Base-by-base conservation (phyloP, 1,139 yeast genomes). In the Debaryomyces subglobosus region DNA sequence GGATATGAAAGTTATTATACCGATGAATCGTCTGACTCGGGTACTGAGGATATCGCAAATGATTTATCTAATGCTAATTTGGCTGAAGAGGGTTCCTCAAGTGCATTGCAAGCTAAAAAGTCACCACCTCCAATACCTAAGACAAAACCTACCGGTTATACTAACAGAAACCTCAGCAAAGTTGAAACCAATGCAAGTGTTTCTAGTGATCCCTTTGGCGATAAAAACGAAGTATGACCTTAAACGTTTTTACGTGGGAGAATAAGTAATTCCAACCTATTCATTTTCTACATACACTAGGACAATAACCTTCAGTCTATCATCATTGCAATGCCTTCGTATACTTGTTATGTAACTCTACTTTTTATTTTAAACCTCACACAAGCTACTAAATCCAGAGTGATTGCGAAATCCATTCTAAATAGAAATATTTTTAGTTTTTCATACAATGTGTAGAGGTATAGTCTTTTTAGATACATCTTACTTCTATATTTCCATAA, bases 201-300 rank as follows among this genome's bases (percentile, higher is more conserved):
- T 32, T 76, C 67, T 3, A 78, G 79, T 48, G 83, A 87, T 65
- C 95, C 95, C 2, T 87, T 87, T 68, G 90, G 87, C 9, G 94
- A 87, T 59, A 70, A 74, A 15, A 72, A 85, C 54, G 82, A 73
- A 50, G 77, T 78, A 21, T 20, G 38, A 9, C 4, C 38, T 16
- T 6, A 21, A 3, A 12, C 12, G 18, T 34, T 20, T 18, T 7
- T 21, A 21, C 6, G 5, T 27, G 12, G 6, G 6, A 3, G 13
- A 4, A 12, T 5, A 27, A 12, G 13, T 12, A 6, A 7, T 12
- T 27, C 5, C 30, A 27, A 27, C 30, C 30, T 10, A 27, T 27
- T 27, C 13, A 4, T 27, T 27, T 25, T 27, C 12, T 27, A 27
- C 12, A 27, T 27, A 4, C 30, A 3, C 10, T 27, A 9, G 13